Base-by-base conservation (phyloP, 2,329 filamentous ascomycete genomes). In the Davidsoniella virescens region DNA sequence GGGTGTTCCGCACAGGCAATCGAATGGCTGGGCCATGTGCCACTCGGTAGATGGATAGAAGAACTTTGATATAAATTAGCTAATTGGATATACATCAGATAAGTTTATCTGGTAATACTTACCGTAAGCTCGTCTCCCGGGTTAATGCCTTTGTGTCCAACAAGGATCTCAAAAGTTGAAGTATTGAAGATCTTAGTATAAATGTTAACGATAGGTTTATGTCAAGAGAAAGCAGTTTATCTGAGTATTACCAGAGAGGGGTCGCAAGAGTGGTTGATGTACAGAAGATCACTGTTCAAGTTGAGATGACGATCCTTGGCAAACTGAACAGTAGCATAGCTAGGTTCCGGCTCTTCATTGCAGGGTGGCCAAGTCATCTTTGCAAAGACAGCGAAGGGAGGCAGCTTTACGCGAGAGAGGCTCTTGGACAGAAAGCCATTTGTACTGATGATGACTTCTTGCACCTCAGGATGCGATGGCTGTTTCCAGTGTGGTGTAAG, bases 1-100 rank as follows among this genome's bases (percentile, higher is more conserved):
- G 0, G 66, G 56, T 4, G 68, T 69, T 54, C 70, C 69, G 60
- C 82, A 86, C 53, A 73, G 66, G 61, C 82, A 86, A 53, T 73
- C 65, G 60, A 86, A 86, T 3, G 78, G 71, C 66, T 85, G 81
- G 29, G 76, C 76, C 81, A 86, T 84, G 58, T 69, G 59, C 80
- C 80, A 86, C 64, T 86, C 82, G 1, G 80, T 84, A 49, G 78
- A 83, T 3, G 82, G 80, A 58, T 86, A 86, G 65, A 85, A 86
- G 66, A 84, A 86, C 60, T 75, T 38, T 39, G 17, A 41, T 3
- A 7, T 33, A 12, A 39, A 10, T 6, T 37, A 10, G 40, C 5
- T 16, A 16, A 9, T 12, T 1, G 10, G 2, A 14, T 17, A 18
- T 38, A 49, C 46, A 23, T 49, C 42, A 53, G 33, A 16, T 25